Evolutionary conservation across 441 rosid species (phyloP), one percentile per base, ranked within the genome.

Genomic region (Croton laevigatus): DNA sequence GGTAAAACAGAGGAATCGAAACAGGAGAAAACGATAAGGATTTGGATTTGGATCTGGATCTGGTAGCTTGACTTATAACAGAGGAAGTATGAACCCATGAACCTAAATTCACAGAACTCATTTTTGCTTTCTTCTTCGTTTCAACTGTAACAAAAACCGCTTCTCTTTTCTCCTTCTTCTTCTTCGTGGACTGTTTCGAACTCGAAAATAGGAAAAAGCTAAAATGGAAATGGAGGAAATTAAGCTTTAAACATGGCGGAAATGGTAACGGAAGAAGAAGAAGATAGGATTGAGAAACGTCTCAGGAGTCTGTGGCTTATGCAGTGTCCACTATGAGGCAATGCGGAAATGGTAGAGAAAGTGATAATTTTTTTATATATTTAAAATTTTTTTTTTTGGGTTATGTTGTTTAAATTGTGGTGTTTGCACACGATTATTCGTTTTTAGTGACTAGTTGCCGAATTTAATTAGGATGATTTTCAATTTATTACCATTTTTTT

Each of bases 61-160:
- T 77, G 65, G 76, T 34, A 4, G 79, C 67, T 13, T 73, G 82
- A 70, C 70, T 76, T 34, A 80, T 38, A 62, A 82, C 10, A 32
- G 80, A 76, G 46, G 53, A 66, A 8, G 81, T 45, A n/a, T 82
- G 83, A 65, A 80, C 72, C 84, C 87, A 83, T 20, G 84, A 76
- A 32, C 83, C 67, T 11, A 87, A 75, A 81, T 72, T 82, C 69
- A 89, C 76, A 36, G 84, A 81, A 68, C 78, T 78, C 97, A 92
- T 91, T 32, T 40, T 75, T 34, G n/a, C 13, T 10, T 23, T 0
- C 7, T 40, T 40, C 9, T 40, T 45, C 53, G 9, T 1, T 46
- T 11, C 11, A 11, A 10, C 52, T 46, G 52, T 27, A 27, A 27
- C 32, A 27, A 27, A 27, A 27, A 27, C 32, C 32, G 32, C 1